Conservation (phyloP, 495 filamentous ascomycete species). For the Aspergillus sclerotioniger region DNA sequence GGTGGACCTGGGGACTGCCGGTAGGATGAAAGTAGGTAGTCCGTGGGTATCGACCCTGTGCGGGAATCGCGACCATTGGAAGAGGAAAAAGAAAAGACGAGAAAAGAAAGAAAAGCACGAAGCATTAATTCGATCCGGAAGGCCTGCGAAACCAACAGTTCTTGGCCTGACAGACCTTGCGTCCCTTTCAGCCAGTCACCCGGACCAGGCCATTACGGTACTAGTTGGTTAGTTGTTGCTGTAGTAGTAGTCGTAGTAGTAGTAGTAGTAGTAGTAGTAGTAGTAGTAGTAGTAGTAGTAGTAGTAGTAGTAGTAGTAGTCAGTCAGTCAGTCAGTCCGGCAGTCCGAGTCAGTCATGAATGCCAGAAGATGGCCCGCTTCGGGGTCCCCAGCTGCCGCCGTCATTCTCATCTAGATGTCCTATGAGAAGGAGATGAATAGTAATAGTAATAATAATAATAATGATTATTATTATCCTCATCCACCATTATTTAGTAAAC, state of each 20-base stretch:
- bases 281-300: background rate
- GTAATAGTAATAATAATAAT: background rate
- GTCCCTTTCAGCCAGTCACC: constrained; percentile 4
- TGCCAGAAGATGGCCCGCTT: background rate
- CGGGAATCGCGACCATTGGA: background rate
- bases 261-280: background rate
- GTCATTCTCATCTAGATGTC: background rate
- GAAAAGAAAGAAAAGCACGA: background rate
- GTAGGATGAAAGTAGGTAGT: too few species aligned
- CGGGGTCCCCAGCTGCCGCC: background rate
- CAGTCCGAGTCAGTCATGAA: background rate
- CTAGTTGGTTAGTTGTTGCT: background rate
- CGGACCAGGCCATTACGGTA: background rate
- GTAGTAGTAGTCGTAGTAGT: background rate
- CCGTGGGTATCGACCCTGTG: background rate
- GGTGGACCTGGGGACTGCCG: too few species aligned
- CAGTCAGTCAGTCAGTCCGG: background rate
- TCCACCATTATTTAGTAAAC: too few species aligned
- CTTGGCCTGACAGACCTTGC: constrained; percentile 7
- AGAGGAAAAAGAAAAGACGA: constrained; percentile 6
- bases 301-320: background rate
- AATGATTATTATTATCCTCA: too few species aligned
- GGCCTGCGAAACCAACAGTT: constrained; percentile 4
- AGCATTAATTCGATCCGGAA: constrained; percentile 1
- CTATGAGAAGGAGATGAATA: background rate